Percentiles rank a stretch among this genome's conserved stretches.
phyloP scores from a whole-genome alignment of 2,329 filamentous ascomycete genomes.

The Colletotrichum tabaci region DNA sequence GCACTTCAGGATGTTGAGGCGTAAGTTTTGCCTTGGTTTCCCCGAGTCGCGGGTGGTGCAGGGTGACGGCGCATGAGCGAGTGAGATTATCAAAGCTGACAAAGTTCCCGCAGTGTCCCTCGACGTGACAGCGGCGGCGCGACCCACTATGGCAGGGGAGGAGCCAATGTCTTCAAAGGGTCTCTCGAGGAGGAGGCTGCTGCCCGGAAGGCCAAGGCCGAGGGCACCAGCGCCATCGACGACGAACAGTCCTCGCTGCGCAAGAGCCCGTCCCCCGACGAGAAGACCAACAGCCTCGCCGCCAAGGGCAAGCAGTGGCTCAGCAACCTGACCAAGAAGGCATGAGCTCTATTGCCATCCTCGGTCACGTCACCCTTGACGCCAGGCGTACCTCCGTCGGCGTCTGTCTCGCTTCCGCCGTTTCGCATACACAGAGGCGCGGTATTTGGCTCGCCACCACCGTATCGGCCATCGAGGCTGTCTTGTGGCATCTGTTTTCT shows the following conservation, averaged over 20 bases:
- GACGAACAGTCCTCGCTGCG: constrained; percentile 43
- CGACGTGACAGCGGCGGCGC: constrained; percentile 71
- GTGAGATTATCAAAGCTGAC: constrained; percentile 31
- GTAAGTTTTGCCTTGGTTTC: constrained; percentile 58
- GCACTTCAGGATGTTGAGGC: constrained; percentile 86
- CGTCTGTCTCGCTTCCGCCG: not conserved
- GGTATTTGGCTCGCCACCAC: not conserved
- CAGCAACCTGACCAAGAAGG: constrained; percentile 66
- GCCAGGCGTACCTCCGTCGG: not conserved
- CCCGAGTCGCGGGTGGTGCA: not conserved
- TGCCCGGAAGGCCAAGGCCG: constrained; percentile 46
- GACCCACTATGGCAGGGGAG: constrained; percentile 80
- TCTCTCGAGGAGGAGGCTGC: constrained; percentile 57
- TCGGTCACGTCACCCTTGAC: not conserved
- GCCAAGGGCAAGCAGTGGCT: constrained; percentile 65
- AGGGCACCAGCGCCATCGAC: constrained; percentile 52
- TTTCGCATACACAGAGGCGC: not conserved
- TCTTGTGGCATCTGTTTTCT: not conserved
- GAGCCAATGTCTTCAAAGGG: constrained; percentile 77
- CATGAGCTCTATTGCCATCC: constrained; percentile 46
- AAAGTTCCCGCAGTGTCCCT: constrained; percentile 57
- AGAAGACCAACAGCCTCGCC: constrained; percentile 50
- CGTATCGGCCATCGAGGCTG: not conserved
- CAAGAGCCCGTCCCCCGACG: constrained; percentile 41
- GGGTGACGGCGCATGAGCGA: no score